A percentile compares a stretch with the other conserved stretches of the same genome.
These are phyloP conservation scores for Phytophthora agathidicida DNA, from an alignment of 352 stramenopile genomes.

Conservation along the genomic window DNA sequence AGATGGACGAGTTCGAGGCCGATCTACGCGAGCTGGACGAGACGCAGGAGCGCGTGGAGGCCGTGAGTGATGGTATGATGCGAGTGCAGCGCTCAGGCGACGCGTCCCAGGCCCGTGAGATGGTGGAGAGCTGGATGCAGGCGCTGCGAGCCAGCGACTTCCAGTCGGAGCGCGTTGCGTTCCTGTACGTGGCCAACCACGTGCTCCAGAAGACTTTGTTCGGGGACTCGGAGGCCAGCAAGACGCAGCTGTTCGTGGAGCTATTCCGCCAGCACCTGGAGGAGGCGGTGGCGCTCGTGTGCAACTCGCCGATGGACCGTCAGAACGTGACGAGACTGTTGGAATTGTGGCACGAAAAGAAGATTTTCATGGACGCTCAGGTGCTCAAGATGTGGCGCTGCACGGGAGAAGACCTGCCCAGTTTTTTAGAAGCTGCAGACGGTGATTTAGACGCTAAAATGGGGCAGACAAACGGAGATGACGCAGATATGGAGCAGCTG, in stretches of 20 bases:
- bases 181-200: slow-evolving; percentile 87
- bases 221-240: slow-evolving; percentile 22
- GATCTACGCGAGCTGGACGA: slow-evolving; percentile 82
- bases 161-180: slow-evolving; percentile 80
- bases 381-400: slow-evolving; percentile 81
- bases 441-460: slow-evolving; percentile 11
- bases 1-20: slow-evolving; percentile 84
- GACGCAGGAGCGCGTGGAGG: slow-evolving; percentile 83
- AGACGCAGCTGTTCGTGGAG: slow-evolving; percentile 32
- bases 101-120: slow-evolving; percentile 34
- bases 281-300: slow-evolving; percentile 81
- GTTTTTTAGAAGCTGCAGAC: slow-evolving; percentile 46
- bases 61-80: slow-evolving; percentile 79
- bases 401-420: slow-evolving; percentile 74
- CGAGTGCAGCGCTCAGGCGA: slow-evolving; percentile 47
- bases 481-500: slow-evolving; percentile 28
- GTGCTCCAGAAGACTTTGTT: slow-evolving; percentile 79
- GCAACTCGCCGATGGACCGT: slow-evolving; percentile 84
- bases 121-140: slow-evolving; percentile 73
- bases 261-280: slow-evolving; percentile 55
- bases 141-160: slow-evolving; percentile 75
- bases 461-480: not conserved
- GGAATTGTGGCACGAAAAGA: slow-evolving; percentile 82
- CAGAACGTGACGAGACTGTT: slow-evolving; percentile 76
- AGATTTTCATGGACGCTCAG: slow-evolving; percentile 54